Evolutionary conservation across 2,329 filamentous ascomycete species (phyloP).

Genomic region (Aspergillus terreus): DNA sequence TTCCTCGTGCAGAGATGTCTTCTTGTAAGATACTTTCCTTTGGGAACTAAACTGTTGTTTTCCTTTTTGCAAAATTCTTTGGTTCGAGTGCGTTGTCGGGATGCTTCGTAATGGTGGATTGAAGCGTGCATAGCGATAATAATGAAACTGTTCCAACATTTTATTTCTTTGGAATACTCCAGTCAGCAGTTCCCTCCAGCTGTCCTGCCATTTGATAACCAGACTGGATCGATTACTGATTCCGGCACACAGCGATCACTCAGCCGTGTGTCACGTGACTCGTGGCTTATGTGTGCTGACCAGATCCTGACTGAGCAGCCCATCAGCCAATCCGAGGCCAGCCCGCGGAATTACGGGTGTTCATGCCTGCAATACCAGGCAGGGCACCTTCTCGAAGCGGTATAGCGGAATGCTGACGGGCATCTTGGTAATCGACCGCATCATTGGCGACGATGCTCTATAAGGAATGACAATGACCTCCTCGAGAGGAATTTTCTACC

Average conservation of each 20-base stretch:
- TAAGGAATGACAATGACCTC: conserved; percentile 22
- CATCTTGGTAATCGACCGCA: conserved; percentile 20
- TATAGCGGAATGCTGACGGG: conserved; percentile 22
- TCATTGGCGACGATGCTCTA: conserved; percentile 11
- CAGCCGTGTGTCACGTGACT: background rate
- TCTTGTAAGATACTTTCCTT: background rate
- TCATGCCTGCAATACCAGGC: background rate
- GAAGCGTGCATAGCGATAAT: background rate
- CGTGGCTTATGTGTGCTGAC: background rate
- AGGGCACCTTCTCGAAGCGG: background rate
- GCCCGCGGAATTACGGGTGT: background rate
- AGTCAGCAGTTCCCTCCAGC: too few relatives aligned
- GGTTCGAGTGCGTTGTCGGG: background rate
- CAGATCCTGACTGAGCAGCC: background rate
- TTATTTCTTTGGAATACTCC: background rate
- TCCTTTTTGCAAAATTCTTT: background rate
- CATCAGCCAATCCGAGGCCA: conserved; percentile 1
- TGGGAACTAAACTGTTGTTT: background rate
- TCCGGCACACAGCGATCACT: too few relatives aligned
- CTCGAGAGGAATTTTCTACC: conserved; percentile 18
- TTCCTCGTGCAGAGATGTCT: too few relatives aligned
- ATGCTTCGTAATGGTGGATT: background rate
- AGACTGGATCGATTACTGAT: too few relatives aligned
- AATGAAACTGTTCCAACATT: background rate
- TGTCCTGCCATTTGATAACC: too few relatives aligned